Percentiles rank a stretch among this genome's conserved stretches.
These are phyloP conservation scores for Pestalotiopsis sp. DNA, from an alignment of 2,329 filamentous ascomycete species.

Conservation along the genomic window DNA sequence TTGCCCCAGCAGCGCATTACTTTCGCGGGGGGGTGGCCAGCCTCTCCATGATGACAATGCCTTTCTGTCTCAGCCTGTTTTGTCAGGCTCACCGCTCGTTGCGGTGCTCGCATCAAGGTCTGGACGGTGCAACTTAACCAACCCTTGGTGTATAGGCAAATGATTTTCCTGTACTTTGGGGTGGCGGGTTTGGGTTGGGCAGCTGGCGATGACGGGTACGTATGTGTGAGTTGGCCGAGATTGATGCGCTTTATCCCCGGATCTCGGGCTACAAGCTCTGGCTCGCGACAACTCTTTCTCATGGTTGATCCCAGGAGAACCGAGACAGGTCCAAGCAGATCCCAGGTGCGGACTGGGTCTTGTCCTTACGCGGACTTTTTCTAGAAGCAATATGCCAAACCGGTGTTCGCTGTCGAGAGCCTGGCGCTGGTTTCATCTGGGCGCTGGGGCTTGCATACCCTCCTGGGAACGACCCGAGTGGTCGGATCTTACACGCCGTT, in stretches of 20 bases:
- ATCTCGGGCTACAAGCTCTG: slow-evolving; percentile 2
- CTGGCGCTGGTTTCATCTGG: slow-evolving; percentile 12
- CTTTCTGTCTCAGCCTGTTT: background rate
- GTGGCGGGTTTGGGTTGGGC: background rate
- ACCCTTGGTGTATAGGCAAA: background rate
- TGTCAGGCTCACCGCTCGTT: background rate
- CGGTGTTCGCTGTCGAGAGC: background rate
- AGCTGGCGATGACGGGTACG: background rate
- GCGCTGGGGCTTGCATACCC: slow-evolving; percentile 3
- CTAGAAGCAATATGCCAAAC: slow-evolving; percentile 11
- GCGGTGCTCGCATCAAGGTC: background rate
- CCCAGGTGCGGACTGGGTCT: background rate
- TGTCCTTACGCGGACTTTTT: slow-evolving; percentile 5
- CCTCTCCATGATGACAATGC: background rate
- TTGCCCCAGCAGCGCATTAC: background rate
- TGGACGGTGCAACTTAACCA: background rate
- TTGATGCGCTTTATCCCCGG: background rate
- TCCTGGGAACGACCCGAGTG: slow-evolving; percentile 10
- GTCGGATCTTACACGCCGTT: slow-evolving; percentile 5
- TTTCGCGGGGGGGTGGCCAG: background rate
- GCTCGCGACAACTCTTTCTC: background rate
- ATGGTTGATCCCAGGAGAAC: slow-evolving; percentile 6
- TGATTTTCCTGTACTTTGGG: background rate
- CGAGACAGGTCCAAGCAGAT: slow-evolving; percentile 4
- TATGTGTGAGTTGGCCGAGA: background rate